Conservation (phyloP, 1,284 basidiomycete species). For the Tilletia horrida region DNA sequence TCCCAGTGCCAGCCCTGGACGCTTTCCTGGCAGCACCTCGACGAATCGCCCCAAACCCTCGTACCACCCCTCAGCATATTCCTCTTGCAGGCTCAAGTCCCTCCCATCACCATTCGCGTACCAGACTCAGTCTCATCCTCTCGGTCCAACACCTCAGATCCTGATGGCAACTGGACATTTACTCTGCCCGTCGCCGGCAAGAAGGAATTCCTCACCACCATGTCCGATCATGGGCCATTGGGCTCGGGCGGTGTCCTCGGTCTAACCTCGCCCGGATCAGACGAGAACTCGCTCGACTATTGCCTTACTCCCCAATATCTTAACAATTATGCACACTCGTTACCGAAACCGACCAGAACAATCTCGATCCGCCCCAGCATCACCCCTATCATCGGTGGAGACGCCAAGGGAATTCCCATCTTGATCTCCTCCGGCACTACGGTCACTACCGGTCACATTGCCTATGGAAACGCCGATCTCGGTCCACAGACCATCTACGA, state of each 20-base stretch:
- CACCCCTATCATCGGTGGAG: constrained; percentile 25
- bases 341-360: not conserved
- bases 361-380: constrained; percentile 21
- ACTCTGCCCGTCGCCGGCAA: constrained; percentile 29
- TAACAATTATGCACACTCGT: not conserved
- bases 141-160: not conserved
- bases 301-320: constrained; percentile 24
- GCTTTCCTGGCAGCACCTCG: constrained; percentile 11
- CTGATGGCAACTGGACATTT: constrained; percentile 25
- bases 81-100: constrained; percentile 31
- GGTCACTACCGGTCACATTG: constrained; percentile 29
- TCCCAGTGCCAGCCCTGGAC: constrained; percentile 9
- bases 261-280: constrained; percentile 31
- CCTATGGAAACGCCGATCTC: constrained; percentile 29
- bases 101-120: constrained; percentile 31
- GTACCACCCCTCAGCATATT: constrained; percentile 24
- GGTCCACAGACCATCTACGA: constrained; percentile 33
- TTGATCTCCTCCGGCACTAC: constrained; percentile 32
- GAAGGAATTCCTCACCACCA: constrained; percentile 31
- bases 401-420: constrained; percentile 32
- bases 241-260: constrained; percentile 32
- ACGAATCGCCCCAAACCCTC: not conserved
- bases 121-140: constrained; percentile 1
- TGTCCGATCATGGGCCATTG: constrained; percentile 28
- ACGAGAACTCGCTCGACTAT: constrained; percentile 29